These are phyloP conservation scores for Amauroascus niger DNA, from an alignment of 2,329 filamentous ascomycete genomes.

Conservation along the genomic window DNA sequence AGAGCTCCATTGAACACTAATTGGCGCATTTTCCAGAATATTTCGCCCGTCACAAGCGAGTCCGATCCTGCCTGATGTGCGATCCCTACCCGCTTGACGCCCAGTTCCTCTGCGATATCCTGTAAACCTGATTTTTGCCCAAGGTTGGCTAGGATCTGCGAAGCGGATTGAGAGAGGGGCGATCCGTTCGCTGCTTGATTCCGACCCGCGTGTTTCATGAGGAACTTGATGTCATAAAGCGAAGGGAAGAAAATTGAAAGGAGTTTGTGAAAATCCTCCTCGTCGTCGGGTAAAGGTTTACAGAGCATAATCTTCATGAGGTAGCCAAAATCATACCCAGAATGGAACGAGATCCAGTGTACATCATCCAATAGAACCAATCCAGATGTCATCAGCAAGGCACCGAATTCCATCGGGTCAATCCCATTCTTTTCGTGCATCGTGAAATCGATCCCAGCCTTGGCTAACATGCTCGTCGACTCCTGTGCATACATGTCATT, in stretches of 20 bases:
- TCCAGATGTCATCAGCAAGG: constrained; percentile 82
- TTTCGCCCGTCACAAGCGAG: constrained; percentile 80
- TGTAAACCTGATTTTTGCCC: constrained; percentile 87
- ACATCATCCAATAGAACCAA: constrained; percentile 80
- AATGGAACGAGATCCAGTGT: constrained; percentile 95
- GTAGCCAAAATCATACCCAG: constrained; percentile 96
- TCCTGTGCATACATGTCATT: constrained; percentile 97
- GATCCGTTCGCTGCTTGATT: constrained; percentile 56
- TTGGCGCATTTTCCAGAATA: constrained; percentile 88
- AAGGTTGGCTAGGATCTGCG: constrained; percentile 70
- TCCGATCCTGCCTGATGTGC: constrained; percentile 92
- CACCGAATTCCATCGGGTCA: constrained; percentile 77
- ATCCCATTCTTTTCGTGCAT: constrained; percentile 81
- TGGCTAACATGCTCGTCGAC: constrained; percentile 81
- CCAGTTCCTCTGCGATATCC: constrained; percentile 85
- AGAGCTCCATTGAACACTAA: constrained; percentile 78
- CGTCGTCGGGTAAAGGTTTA: constrained; percentile 73
- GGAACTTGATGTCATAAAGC: constrained; percentile 91
- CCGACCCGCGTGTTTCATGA: constrained; percentile 80
- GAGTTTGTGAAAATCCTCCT: constrained; percentile 76
- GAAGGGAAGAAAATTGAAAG: constrained; percentile 90
- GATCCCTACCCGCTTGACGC: constrained; percentile 75
- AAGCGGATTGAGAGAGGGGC: constrained; percentile 54
- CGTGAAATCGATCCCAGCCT: constrained; percentile 85
- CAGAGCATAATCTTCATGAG: constrained; percentile 87